Evolutionary conservation across 139 green algal species (phyloP).

Genomic region (Astrephomene gubernaculifera): DNA sequence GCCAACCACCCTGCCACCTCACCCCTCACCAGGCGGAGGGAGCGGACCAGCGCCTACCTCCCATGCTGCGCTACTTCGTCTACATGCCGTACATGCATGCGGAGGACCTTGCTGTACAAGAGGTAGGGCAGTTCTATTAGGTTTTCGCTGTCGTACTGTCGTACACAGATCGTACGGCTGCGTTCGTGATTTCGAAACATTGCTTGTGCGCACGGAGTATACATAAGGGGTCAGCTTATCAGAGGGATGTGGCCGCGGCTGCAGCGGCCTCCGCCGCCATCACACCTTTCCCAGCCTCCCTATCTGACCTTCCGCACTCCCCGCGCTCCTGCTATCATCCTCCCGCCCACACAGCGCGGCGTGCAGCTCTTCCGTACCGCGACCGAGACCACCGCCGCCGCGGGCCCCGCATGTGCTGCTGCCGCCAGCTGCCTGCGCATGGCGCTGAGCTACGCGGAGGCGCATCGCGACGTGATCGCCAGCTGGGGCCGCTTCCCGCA

Average conservation of each 20-base stretch:
- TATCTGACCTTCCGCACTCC: no score
- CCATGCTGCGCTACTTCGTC: slow-evolving; percentile 50
- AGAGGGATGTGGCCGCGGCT: no score
- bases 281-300: no score
- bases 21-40: slow-evolving; percentile 29
- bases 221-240: no score
- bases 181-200: no score
- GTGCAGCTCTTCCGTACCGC: slow-evolving; percentile 23
- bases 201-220: no score
- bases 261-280: no score
- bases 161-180: no score
- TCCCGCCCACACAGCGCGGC: neutral
- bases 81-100: slow-evolving; percentile 70
- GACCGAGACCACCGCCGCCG: slow-evolving; percentile 4
- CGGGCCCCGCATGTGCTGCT: neutral
- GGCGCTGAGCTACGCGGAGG: slow-evolving; percentile 29
- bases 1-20: neutral
- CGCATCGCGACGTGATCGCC: slow-evolving; percentile 56
- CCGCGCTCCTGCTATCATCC: no score
- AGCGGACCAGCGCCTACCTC: slow-evolving; percentile 24
- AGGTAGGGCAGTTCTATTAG: slow-evolving; percentile 63
- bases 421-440: neutral
- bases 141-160: no score
- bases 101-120: slow-evolving; percentile 65
- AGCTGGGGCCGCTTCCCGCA: slow-evolving; percentile 74